Evolutionary conservation across 352 stramenopile species (phyloP).

Genomic region (Phytopythium aichiense): DNA sequence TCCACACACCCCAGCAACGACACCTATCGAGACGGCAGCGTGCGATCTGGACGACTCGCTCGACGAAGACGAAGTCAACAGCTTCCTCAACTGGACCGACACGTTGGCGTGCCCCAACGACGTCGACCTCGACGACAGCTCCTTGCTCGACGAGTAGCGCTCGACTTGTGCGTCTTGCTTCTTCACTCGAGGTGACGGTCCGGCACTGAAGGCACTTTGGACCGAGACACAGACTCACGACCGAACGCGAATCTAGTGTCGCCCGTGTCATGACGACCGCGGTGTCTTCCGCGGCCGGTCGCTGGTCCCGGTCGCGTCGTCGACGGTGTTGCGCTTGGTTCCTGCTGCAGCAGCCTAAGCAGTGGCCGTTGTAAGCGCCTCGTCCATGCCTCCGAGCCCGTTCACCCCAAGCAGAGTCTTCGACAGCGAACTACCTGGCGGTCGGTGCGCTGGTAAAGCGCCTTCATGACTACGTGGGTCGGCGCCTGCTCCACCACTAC

Average conservation of each 20-base stretch:
- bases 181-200: no score
- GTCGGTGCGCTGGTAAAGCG: slow-evolving; percentile 49
- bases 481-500: slow-evolving; percentile 53
- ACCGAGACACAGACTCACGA: no score
- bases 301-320: slow-evolving; percentile 15
- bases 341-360: neutral
- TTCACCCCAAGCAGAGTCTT: neutral
- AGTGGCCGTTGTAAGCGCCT: neutral
- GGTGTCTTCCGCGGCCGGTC: slow-evolving; percentile 15
- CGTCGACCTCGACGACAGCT: slow-evolving; percentile 28
- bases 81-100: slow-evolving; percentile 79
- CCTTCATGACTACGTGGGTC: slow-evolving; percentile 34
- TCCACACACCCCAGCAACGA: neutral
- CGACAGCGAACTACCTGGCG: slow-evolving; percentile 47
- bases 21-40: neutral
- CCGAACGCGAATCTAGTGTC: neutral
- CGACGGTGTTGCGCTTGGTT: slow-evolving; percentile 26
- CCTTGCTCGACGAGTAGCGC: slow-evolving; percentile 26
- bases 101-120: slow-evolving; percentile 43
- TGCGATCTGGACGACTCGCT: slow-evolving; percentile 61
- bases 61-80: slow-evolving; percentile 74
- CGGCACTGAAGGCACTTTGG: no score
- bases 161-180: neutral
- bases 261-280: neutral
- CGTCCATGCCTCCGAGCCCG: neutral